These are phyloP conservation scores for Hemileia vastatrix DNA, from an alignment of 1,284 basidiomycete species.

Conservation along the genomic window DNA sequence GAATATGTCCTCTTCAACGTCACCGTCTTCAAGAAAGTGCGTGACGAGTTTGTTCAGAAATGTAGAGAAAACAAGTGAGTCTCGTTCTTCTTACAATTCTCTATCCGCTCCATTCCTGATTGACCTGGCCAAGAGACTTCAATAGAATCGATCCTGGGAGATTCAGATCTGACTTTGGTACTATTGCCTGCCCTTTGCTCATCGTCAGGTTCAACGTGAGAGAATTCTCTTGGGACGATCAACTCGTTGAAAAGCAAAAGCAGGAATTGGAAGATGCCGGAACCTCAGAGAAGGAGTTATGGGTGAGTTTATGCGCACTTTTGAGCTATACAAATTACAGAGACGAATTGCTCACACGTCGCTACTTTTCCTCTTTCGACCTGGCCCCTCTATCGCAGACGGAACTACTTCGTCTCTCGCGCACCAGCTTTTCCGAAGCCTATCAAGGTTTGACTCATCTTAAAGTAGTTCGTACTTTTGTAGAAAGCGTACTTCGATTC, in stretches of 20 bases:
- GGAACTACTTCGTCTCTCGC: constrained; percentile 77
- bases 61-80: constrained; percentile 83
- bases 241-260: constrained; percentile 66
- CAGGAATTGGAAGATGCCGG: constrained; percentile 71
- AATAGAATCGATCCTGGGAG: neutral
- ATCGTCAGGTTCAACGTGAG: constrained; percentile 69
- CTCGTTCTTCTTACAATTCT: neutral
- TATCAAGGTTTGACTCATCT: constrained; percentile 89
- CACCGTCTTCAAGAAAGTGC: constrained; percentile 79
- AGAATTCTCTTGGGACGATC: constrained; percentile 83
- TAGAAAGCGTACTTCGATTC: constrained; percentile 90
- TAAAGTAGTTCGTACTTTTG: constrained; percentile 79
- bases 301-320: constrained; percentile 54
- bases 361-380: neutral
- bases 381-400: constrained; percentile 53
- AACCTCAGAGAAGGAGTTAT: constrained; percentile 87
- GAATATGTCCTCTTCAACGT: constrained; percentile 80
- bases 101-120: neutral
- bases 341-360: neutral
- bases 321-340: too few species aligned
- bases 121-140: neutral
- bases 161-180: too few species aligned
- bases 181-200: neutral
- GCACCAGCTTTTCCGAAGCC: constrained; percentile 93
- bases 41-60: constrained; percentile 86